Evolutionary conservation across 768 basidiomycete species (phyloP), one percentile per base, ranked within the genome.

Genomic region (Mycena amicta): DNA sequence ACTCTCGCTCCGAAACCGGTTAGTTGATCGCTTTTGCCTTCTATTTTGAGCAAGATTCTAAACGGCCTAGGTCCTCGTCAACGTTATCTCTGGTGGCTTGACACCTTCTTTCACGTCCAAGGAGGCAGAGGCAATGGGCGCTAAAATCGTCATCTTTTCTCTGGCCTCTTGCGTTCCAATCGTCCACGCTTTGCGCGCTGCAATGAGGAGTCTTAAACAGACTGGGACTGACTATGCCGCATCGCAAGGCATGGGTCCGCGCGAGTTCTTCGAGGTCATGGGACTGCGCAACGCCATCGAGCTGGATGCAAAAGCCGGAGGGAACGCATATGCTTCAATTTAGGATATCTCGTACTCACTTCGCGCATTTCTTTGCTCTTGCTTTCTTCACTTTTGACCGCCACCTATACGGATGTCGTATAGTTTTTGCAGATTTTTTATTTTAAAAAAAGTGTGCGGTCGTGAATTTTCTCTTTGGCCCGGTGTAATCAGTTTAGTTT

Each of bases 51-150:
- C 18, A n/a, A 16, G 23, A 37, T 51, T 25, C 33, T 16, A 53
- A 23, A 50, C 43, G 22, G 39, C 23, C 46, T 41, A 82, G 80
- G 82, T 89, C 31, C 86, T 91, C 28, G 88, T 90, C 41, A 91
- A 91, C 60, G 88, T 90, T n/a, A 90, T 91, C 60, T 89, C 88
- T 84, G 87, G 5, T 90, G n/a, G n/a, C n/a, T n/a, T n/a, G n/a
- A n/a, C n/a, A n/a, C n/a, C n/a, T n/a, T n/a, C n/a, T n/a, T n/a
- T 90, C 69, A 90, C 88, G 1, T 80, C 75, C 55, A 71, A 83
- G 50, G 85, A 90, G 68, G 89, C 88, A 0, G 89, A 90, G 69
- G 74, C 72, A n/a, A 77, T 82, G 68, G 89, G 89, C 20, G 88
- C 88, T 30, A 90, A 90, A 70, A 84, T 90, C 50, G 90, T 90